Base-by-base conservation (phyloP, 1,284 basidiomycete species). In the Phlebopus sp. region DNA sequence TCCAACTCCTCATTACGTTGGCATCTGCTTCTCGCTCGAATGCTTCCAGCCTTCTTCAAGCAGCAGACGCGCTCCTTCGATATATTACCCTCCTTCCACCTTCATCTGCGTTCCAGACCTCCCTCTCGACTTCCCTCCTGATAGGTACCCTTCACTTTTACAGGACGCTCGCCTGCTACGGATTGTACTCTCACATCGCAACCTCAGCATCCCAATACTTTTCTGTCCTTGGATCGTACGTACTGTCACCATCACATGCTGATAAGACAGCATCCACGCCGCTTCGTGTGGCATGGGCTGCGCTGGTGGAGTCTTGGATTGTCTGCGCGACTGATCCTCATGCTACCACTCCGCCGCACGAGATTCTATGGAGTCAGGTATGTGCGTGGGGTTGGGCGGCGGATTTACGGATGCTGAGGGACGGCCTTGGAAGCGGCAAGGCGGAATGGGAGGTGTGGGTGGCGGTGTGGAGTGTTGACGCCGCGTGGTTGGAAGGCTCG, bases 281-380 rank as follows among this genome's bases (percentile, higher is more conserved):
- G 2, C 60, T 84, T 14, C 65, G 69, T 30, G 56, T 63, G 21
- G 71, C 76, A 9, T 92, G 78, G 79, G 69, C 69, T 11, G 64
- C 62, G 36, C 65, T 91, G 3, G 57, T 92, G 1, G 77, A 81
- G 46, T 70, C 76, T 0, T 97, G 93, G 93, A 86, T 76, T 6
- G 74, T 81, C 1, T 95, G 92, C 56, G 90, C 93, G 0, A 78
- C 82, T 17, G 90, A 97, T 62, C 94, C 95, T 2, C 95, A 98
- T 64, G 75, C 78, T 49, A 95, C 92, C 6, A 86, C 83, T 6
- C 91, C 90, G 0, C 76, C 76, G 14, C 94, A 98, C 65, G 92
- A 92, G 50, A 82, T 97, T 39, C 72, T 90, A 3, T 97, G 94
- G 95, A 91, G 85, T 46, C 92, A 94, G 59, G 74, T 95, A 5